Evolutionary conservation across 805 yeast species (phyloP), one percentile per base, ranked within the genome.

Genomic region (Candida railenensis): DNA sequence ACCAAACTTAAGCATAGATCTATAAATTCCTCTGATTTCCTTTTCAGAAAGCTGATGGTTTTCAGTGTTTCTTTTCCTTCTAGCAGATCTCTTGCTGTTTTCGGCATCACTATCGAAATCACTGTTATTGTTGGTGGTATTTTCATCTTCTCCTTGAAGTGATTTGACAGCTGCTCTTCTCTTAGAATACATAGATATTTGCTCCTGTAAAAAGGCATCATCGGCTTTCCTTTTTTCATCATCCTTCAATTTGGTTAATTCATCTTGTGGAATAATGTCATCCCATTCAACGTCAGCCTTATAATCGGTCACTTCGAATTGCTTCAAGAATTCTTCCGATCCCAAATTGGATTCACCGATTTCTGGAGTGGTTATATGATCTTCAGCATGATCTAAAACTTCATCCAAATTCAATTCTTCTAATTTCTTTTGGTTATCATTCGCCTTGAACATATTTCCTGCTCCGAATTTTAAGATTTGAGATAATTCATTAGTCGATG

Each of bases 281-380:
- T 94, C 98, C 99, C 99, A 94, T 53, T 90, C 95, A 50, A 92
- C 90, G 65, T 92, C 97, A 0, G 99, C 98, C 71, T 94, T 94
- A 66, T 91, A 95, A 63, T 94, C 99, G 0, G 99, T 94, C 44
- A 94, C 99, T 67, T 94, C 99, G 64, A 94, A 94, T 68, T 94
- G 99, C 60, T 83, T 89, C 69, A 94, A 77, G 61, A 94, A 94
- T 69, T 94, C 99, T 66, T 94, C 99, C 47, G 98, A 96, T 49
- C 99, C 99, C 46, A 94, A 75, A 58, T 94, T 95, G n/a, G 96
- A 88, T 59, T 94, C 98, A 3, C 98, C 98, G 18, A 94, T 67
- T 34, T 94, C 99, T 0, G 98, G 97, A 0, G 98, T 87, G 0
- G 98, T 94, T 30, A 87, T 81, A 61, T 94, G 98, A 63, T 94